These are phyloP conservation scores for Termitomyces sp. DNA, from an alignment of 768 basidiomycete genomes.

Conservation along the genomic window DNA sequence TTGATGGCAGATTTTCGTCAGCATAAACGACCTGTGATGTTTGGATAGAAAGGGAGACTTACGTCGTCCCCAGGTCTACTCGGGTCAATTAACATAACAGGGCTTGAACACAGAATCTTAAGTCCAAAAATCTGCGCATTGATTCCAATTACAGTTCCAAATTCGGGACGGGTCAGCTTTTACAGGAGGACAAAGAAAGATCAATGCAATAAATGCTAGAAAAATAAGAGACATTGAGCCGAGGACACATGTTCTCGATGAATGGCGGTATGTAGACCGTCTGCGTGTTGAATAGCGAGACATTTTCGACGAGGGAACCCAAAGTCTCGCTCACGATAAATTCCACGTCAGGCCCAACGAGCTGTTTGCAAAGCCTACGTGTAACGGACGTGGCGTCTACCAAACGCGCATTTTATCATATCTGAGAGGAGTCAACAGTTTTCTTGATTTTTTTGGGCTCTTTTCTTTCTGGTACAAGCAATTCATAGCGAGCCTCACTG, in stretches of 20 bases:
- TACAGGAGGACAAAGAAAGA: constrained; percentile 61
- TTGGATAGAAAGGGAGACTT: constrained; percentile 11
- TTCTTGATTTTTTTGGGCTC: no score
- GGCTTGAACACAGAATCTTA: not conserved
- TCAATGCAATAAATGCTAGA: constrained; percentile 50
- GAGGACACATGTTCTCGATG: constrained; percentile 9
- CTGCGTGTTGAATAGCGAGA: constrained; percentile 9
- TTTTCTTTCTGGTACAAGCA: no score
- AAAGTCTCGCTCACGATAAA: not conserved
- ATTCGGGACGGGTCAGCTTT: constrained; percentile 43
- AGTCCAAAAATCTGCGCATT: constrained; percentile 31
- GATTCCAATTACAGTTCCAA: constrained; percentile 81
- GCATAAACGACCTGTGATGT: not conserved
- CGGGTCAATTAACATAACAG: not conserved
- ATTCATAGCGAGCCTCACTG: no score
- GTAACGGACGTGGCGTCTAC: constrained; percentile 2
- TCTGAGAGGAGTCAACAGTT: no score
- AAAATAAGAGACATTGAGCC: constrained; percentile 43
- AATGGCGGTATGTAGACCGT: constrained; percentile 5
- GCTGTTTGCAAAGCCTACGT: not conserved
- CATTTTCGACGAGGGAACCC: not conserved
- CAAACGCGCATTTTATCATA: not conserved
- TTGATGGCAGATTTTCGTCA: not conserved
- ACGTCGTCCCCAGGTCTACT: constrained; percentile 73
- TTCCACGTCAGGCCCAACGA: constrained; percentile 1